Evolutionary conservation across 768 basidiomycete genomes (phyloP), one percentile per base, ranked within the genome.

Genomic region (Tubosaeta sp.): DNA sequence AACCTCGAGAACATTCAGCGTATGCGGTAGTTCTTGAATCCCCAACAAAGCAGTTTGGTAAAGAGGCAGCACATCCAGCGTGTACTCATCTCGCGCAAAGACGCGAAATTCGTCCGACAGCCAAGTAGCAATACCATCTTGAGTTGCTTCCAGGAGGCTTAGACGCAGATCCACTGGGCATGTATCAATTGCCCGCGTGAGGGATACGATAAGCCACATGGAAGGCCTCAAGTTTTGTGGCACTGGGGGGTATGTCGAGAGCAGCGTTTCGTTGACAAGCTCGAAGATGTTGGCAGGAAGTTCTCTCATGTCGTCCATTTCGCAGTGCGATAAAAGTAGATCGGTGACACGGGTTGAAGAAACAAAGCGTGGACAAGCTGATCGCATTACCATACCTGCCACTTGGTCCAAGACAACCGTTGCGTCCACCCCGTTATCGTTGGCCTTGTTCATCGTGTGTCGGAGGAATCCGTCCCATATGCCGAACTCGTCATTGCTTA

Each of bases 181-280:
- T 0, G 66, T 57, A 51, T 85, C 84, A 37, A 91, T 69, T 5
- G 79, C 61, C 7, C 71, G 67, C 41, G 75, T 76, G 48, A 89
- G 66, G 5, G 84, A 75, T 35, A 82, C 72, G 17, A 83, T 69
- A 56, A 86, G 71, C 87, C 86, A 90, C 54, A 80, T 71, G 33
- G 79, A 77, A 34, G 75, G 74, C 47, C 78, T 73, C 61, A 76
- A 74, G 58, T 80, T 77, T 43, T 72, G 71, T 5, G 78, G 74
- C 17, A 77, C 76, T 0, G 87, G 85, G 0, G 88, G 88, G 67
- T 91, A 91, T 9, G 78, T 77, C 9, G 78, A 73, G 19, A 72
- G 68, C 52, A 91, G 71, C 0, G 80, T 80, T 39, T 81, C 78
- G 53, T 83, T 81, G 48, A 83, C 73, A 49, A 88, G 78, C 42